Conservation (phyloP, 805 yeast genomes). For the Candida xyloterini region DNA sequence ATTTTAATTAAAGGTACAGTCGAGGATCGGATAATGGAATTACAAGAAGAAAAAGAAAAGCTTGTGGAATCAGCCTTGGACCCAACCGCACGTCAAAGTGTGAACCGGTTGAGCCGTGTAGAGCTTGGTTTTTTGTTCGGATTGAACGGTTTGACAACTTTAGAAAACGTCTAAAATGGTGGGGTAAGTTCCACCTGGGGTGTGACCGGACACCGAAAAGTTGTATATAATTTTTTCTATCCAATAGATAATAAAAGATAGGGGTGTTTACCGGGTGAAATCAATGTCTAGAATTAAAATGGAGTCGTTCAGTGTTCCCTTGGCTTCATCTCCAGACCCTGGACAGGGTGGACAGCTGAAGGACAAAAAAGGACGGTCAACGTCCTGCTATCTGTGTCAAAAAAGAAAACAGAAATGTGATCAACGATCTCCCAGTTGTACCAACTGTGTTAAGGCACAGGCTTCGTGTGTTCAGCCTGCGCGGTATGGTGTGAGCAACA, state of each 20-base stretch:
- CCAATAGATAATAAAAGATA: constrained; percentile 6
- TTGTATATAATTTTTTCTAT: constrained; percentile 3
- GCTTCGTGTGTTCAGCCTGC: constrained; percentile 63
- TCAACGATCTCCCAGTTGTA: constrained; percentile 60
- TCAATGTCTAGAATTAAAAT: not conserved
- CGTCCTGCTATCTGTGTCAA: constrained; percentile 55
- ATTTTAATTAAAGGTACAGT: constrained; percentile 69
- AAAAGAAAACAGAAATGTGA: constrained; percentile 64
- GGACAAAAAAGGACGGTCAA: constrained; percentile 55
- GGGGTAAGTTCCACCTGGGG: constrained; percentile 9
- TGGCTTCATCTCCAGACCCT: not conserved
- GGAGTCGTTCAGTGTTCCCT: not conserved
- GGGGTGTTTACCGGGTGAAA: constrained; percentile 11
- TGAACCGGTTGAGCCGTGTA: constrained; percentile 58
- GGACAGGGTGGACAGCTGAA: constrained; percentile 5
- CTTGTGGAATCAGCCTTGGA: constrained; percentile 82
- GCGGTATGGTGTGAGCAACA: constrained; percentile 42
- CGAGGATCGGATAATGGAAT: constrained; percentile 81
- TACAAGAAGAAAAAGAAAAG: constrained; percentile 76
- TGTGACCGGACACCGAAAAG: constrained; percentile 11
- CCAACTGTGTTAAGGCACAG: constrained; percentile 63
- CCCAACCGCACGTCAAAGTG: constrained; percentile 64
- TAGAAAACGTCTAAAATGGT: constrained; percentile 18
- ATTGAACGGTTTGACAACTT: constrained; percentile 26
- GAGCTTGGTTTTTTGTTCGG: constrained; percentile 81